Base-by-base conservation (phyloP, 306 rosid species). In the Astragalus membranaceus region DNA sequence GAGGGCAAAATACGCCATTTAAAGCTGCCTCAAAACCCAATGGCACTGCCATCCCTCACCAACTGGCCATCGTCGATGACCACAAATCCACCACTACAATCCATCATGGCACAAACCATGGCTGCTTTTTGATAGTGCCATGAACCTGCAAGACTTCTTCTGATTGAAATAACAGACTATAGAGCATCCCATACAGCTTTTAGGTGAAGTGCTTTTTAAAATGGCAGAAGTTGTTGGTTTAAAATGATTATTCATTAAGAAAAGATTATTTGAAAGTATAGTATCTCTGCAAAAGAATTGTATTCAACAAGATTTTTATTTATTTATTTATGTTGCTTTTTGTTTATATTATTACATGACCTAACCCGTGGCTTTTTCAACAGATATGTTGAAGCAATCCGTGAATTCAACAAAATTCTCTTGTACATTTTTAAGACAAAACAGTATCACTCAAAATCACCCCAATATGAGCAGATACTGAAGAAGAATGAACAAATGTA, bases 401-500 rank as follows among this genome's bases (percentile, higher is more conserved):
- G 87, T 13, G 99, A 94, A 74, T 94, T 94, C 72, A 94, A 86
- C 77, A 91, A 89, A 84, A 89, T 94, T 77, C 95, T 94, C 26
- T 59, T 91, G 59, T 91, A 91, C 81, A 87, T 94, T 67, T 87
- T 69, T 20, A 88, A 89, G 85, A 80, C 80, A 35, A 94, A 94
- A 82, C 91, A 86, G 49, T 91, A 81, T 79, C 97, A 91, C 83
- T 88, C 87, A 79, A 91, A 91, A 73, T 91, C 97, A 41, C 96
- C 97, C 20, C 99, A 94, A 64, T 91, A 83, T 75, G 99, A 91
- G 82, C 99, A 94, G 83, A 94, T 91, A 62, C 85, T 94, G 66
- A 94, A 94, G 83, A 94, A 94, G 86, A 94, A 94, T 57, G 99
- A 94, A 72, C 97, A 94, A 78, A 91, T 94, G 99, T 94, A 94